Evolutionary conservation across 1,139 yeast genomes (phyloP), one percentile per base, ranked within the genome.

Genomic region (Kodamaea plutei): DNA sequence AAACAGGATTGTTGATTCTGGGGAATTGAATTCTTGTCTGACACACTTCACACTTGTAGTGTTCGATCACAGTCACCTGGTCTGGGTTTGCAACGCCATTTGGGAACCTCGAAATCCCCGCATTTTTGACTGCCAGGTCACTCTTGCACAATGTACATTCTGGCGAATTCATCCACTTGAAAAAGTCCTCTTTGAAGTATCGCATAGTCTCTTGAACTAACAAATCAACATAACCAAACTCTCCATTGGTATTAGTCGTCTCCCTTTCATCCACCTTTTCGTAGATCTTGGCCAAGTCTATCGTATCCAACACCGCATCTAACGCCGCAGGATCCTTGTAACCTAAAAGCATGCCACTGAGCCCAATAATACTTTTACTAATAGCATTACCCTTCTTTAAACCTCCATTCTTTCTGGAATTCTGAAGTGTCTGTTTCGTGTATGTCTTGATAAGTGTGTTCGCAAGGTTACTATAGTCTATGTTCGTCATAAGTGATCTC

Each of bases 141-240:
- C 51, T 43, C 3, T 35, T 37, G 52, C 96, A 87, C 0, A 29
- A 36, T 0, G 64, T 52, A 48, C 96, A 88, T 6, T 61, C 50
- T 0, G 94, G 89, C 25, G 69, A 69, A 46, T 82, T 81, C 9
- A 85, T 79, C 97, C 97, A 89, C 22, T 60, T 64, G 59, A 91
- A 89, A 59, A 85, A 88, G 28, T 75, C 79, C 29, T 79, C 64
- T 46, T 87, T 88, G 60, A 82, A 89, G 76, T 93, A 89, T 26
- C 68, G 57, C 21, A 89, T 63, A 12, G 84, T 54, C 42, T 79
- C 91, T 39, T 67, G 64, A 1, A 88, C 89, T 6, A 89, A 47
- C 25, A 70, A 64, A 50, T 89, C 97, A 33, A 82, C 79, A 44
- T 80, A 76, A 8, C 76, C 76, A 7, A 22, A 23, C 45, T 34